Percentiles rank a stretch among this genome's conserved stretches.
Conservation (phyloP, 78 protist genomes). For the Blattamonas nauphoetae region DNA sequence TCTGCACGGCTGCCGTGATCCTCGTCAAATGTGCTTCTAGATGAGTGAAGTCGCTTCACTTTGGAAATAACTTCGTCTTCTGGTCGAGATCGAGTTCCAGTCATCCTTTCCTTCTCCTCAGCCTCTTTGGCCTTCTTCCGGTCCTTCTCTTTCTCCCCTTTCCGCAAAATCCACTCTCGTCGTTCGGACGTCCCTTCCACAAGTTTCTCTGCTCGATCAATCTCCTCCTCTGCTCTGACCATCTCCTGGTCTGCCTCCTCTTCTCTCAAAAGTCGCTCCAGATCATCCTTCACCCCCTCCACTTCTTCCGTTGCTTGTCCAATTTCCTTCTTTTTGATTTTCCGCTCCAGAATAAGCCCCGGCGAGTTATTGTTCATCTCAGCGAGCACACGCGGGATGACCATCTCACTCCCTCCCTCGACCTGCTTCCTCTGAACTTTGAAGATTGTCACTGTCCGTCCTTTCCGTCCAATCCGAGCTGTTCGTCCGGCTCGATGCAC, state of each 20-base stretch:
- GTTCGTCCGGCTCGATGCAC: slow-evolving; percentile 68
- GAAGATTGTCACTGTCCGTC: slow-evolving; percentile 55
- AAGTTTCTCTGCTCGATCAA: background rate
- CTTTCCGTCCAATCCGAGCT: slow-evolving; percentile 59
- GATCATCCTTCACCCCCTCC: background rate
- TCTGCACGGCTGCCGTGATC: too few relatives aligned
- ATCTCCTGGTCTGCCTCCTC: background rate
- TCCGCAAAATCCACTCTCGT: too few relatives aligned
- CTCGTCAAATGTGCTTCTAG: too few relatives aligned
- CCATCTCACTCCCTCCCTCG: background rate
- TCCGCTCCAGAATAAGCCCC: background rate
- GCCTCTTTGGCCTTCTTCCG: too few relatives aligned
- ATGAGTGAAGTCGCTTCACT: too few relatives aligned
- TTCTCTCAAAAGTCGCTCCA: background rate
- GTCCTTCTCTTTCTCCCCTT: too few relatives aligned
- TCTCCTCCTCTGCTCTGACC: background rate
- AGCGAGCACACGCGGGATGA: background rate
- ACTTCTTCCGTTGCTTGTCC: background rate
- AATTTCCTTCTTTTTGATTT: background rate
- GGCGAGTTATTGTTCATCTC: background rate
- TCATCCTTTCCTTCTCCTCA: too few relatives aligned
- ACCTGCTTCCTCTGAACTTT: background rate
- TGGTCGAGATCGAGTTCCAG: too few relatives aligned
- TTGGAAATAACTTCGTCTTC: too few relatives aligned
- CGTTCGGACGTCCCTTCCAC: too few relatives aligned